These are phyloP conservation scores for Paralagenidium karlingii DNA, from an alignment of 352 stramenopile species.

Conservation along the genomic window DNA sequence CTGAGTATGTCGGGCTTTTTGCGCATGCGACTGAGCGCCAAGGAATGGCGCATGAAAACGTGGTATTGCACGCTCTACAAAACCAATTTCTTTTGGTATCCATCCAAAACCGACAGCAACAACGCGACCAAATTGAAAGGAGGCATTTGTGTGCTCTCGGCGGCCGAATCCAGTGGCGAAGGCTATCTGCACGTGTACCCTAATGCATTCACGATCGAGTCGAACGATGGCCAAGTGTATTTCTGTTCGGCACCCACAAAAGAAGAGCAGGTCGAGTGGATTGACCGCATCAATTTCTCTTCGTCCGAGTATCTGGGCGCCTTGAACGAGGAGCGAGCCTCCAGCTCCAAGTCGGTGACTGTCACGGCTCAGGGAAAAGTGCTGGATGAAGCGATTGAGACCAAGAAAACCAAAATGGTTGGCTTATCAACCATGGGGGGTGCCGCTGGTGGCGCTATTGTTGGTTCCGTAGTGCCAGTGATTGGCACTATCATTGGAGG, in stretches of 20 bases:
- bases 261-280: slow-evolving; percentile 12
- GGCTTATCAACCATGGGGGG: not conserved
- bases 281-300: slow-evolving; percentile 8
- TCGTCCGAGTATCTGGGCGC: not conserved
- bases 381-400: not conserved
- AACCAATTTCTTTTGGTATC: slow-evolving; percentile 14
- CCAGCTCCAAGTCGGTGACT: no score
- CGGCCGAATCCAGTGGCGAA: slow-evolving; percentile 4
- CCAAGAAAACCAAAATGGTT: not conserved
- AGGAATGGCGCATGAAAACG: slow-evolving; percentile 27
- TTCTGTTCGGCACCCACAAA: slow-evolving; percentile 16
- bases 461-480: no score
- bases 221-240: slow-evolving; percentile 9
- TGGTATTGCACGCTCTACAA: slow-evolving; percentile 22
- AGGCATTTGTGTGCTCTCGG: slow-evolving; percentile 7
- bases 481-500: no score
- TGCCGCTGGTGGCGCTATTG: not conserved
- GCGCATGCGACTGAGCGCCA: slow-evolving; percentile 12
- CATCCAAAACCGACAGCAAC: slow-evolving; percentile 14
- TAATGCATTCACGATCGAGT: slow-evolving; percentile 17
- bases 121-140: slow-evolving; percentile 8
- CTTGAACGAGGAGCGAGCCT: no score
- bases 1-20: slow-evolving; percentile 15
- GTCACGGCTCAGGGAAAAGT: no score
- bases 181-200: slow-evolving; percentile 14